Conservation (phyloP, 805 yeast species). For the Scheffersomyces spartinae region DNA sequence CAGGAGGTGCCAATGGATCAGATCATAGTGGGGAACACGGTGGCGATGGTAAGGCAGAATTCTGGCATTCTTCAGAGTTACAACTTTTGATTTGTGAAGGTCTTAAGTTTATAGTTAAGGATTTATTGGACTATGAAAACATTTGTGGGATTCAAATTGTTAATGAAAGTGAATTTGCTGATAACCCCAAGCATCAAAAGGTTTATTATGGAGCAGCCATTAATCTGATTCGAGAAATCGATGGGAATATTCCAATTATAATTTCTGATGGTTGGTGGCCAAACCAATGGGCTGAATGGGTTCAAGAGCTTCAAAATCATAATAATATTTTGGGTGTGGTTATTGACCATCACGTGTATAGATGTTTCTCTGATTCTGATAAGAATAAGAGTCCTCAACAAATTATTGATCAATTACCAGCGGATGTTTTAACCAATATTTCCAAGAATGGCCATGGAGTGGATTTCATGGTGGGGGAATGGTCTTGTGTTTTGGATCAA, state of each 20-base stretch:
- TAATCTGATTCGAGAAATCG: slow-evolving; percentile 43
- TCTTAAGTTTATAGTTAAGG: slow-evolving; percentile 50
- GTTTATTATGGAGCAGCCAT: slow-evolving; percentile 58
- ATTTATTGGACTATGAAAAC: slow-evolving; percentile 47
- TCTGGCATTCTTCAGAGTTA: slow-evolving; percentile 42
- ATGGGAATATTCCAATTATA: slow-evolving; percentile 51
- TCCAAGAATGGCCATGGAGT: slow-evolving; percentile 33
- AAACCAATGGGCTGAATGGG: slow-evolving; percentile 62
- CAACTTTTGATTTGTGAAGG: slow-evolving; percentile 37
- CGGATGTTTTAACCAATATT: slow-evolving; percentile 37
- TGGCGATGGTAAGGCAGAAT: slow-evolving; percentile 41
- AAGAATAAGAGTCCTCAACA: slow-evolving; percentile 51
- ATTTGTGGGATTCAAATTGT: slow-evolving; percentile 76
- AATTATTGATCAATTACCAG: slow-evolving; percentile 45
- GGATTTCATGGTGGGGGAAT: slow-evolving; percentile 82
- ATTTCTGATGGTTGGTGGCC: slow-evolving; percentile 96
- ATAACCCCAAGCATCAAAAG: slow-evolving; percentile 40
- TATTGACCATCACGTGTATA: slow-evolving; percentile 75
- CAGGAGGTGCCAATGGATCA: slow-evolving; percentile 84
- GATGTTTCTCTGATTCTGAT: slow-evolving; percentile 76
- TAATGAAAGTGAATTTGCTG: slow-evolving; percentile 67
- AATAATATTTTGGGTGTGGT: slow-evolving; percentile 46
- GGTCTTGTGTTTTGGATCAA: slow-evolving; percentile 76
- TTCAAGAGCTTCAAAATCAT: slow-evolving; percentile 30
- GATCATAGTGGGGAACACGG: slow-evolving; percentile 67